Base-by-base conservation (phyloP, 1,284 basidiomycete species). In the Gomphus sp. region DNA sequence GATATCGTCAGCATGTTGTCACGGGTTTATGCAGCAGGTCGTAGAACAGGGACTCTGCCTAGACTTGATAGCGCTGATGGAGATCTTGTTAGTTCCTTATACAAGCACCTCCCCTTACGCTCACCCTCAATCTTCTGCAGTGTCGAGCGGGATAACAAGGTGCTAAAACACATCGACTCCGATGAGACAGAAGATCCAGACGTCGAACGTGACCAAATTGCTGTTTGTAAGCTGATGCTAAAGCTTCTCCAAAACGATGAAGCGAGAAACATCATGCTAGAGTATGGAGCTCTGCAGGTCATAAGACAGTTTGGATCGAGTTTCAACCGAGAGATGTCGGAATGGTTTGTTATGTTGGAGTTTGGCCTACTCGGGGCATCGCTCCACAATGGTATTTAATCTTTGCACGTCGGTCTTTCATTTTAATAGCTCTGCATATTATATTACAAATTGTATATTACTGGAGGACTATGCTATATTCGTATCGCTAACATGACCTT, bases 171-270 rank as follows among this genome's bases (percentile, higher is more conserved):
- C n/a, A 36, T 57, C 31, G 45, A 57, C 22, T 33, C 37, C 8
- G 37, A 57, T 22, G 34, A 48, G n/a, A 16, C 22, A 31, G 55
- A 57, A 25, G 55, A 49, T 37, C 22, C 45, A 33, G 47, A 57
- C 34, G 22, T 57, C 34, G 55, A 57, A 41, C 44, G 47, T 22
- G 47, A 57, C 22, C 55, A 57, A 25, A 57, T 57, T n/a, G 55
- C 55, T 36, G 45, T 28, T 7, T 57, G 47, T 45, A 50, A 50
- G 37, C 22, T 57, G 37, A 48, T 57, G 14, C 31, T 50, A 12
- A 49, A 51, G 33, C 44, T 57, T 49, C 25, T 57, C 18, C 28
- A 36, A 4, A 22, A 49, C 18, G 45, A 47, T 6, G 36, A 33
- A 4, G 55, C 45, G 44, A 25, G 18, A 8, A 9, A n/a, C 22